Evolutionary conservation across 164 flowering plant genomes (phyloP), one percentile per base, ranked within the genome.

Genomic region (Warburgia ugandensis): DNA sequence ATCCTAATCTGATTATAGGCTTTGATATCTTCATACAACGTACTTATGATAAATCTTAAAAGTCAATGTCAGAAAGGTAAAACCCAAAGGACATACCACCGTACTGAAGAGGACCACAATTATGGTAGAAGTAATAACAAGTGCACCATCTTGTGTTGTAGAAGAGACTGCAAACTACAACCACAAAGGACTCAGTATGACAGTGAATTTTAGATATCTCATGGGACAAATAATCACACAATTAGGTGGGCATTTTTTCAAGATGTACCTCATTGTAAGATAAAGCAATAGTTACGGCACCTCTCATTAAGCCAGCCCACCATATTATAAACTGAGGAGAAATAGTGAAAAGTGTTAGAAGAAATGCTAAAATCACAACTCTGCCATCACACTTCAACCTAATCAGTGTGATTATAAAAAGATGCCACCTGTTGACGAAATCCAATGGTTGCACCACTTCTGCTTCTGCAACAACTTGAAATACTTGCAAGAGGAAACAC

Each of bases 241-340:
- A 30, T 23, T 22, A 43, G n/a, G 7, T 6, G 29, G 21, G 28
- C 7, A 3, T 3, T 29, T 23, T 33, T 14, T 23, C 29, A 17
- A 28, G 20, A 51, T 27, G 16, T 76, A 75, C 92, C 77, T 74
- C 60, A 33, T 66, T 78, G 44, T 77, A 84, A 2, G 86, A 69
- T 56, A 84, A 65, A 48, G 94, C 94, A 40, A 84, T 69, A 7
- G 94, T 74, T 30, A 84, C 86, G 29, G 94, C 86, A 50, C 94
- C 94, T 76, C 94, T 76, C 84, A 84, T 79, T 17, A 84, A 67
- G 45, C 94, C 94, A 28, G 94, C 84, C 88, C 88, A 84, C 88
- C 94, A 81, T 47, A 81, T 73, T 29, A 81, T 70, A 46, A 79
- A 68, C 92, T 84, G 75, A 27, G 17, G 6, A 14, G 1, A 5